A percentile compares a stretch with the other conserved stretches of the same genome.
Evolutionary conservation across 2,329 filamentous ascomycete genomes (phyloP).

Genomic region (Dothistroma pini): DNA sequence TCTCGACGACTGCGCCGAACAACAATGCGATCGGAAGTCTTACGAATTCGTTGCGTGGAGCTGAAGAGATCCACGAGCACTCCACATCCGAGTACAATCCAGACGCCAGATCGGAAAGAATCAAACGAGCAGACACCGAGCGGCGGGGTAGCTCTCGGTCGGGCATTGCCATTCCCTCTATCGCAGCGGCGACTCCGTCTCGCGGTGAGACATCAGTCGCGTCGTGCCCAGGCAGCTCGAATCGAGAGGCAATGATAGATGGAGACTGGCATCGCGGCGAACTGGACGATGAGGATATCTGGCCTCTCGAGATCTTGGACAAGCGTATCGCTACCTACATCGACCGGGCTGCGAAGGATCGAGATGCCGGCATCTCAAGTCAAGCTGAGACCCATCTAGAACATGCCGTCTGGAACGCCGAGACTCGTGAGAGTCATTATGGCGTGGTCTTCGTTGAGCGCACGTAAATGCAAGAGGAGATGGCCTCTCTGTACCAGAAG

Average conservation of each 20-base stretch:
- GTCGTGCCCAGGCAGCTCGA: background rate
- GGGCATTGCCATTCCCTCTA: slow-evolving; percentile 4
- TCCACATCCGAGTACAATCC: slow-evolving; percentile 19
- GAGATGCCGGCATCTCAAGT: slow-evolving; percentile 16
- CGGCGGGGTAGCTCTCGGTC: background rate
- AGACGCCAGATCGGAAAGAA: slow-evolving; percentile 16
- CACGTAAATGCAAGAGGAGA: slow-evolving; percentile 18
- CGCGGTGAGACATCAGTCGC: background rate
- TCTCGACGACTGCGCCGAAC: background rate
- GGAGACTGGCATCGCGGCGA: background rate
- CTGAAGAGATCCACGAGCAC: slow-evolving; percentile 20
- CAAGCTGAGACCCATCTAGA: slow-evolving; percentile 23
- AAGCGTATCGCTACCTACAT: slow-evolving; percentile 13
- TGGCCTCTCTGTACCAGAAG: slow-evolving; percentile 19
- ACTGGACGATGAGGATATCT: slow-evolving; percentile 9
- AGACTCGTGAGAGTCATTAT: slow-evolving; percentile 17
- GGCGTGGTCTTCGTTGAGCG: slow-evolving; percentile 15
- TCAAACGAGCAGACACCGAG: slow-evolving; percentile 8
- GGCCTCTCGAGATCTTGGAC: slow-evolving; percentile 14
- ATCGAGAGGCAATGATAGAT: background rate
- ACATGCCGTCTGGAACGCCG: slow-evolving; percentile 17
- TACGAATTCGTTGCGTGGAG: slow-evolving; percentile 12
- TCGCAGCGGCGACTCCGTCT: background rate
- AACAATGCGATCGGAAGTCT: slow-evolving; percentile 15
- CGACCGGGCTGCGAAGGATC: slow-evolving; percentile 15